Base-by-base conservation (phyloP, 805 yeast species). In the Lipomyces yamadae region DNA sequence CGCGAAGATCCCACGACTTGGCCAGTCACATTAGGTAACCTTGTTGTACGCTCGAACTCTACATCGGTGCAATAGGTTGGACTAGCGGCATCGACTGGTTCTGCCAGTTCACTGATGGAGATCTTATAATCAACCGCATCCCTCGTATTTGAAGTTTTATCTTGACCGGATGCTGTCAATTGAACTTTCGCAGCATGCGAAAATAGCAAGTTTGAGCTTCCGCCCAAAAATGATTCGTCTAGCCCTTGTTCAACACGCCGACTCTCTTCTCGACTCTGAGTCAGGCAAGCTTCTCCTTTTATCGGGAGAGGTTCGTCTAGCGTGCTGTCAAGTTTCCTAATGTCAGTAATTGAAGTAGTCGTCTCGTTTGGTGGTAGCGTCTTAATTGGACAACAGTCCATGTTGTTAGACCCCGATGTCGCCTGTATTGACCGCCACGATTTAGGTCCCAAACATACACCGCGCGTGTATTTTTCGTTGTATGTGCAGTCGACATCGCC, bases 391-490 rank as follows among this genome's bases (percentile, higher is more conserved):
- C 10, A 30, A 11, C 64, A 7, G n/a, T 29, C 34, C 37, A 32
- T 18, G 10, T 29, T 29, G 8, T 2, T 10, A 50, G 32, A 13
- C 32, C 2, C 15, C 1, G 29, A 4, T n/a, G 24, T 32, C 24
- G 60, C 61, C 24, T 1, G 24, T 24, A 24, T 1, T 29, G 60
- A 39, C 10, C 64, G 11, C 39, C 29, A 24, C 60, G n/a, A 50
- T 15, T 48, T 35, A 48, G 53, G 53, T 7, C 24, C 45, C 7
- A 57, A 54, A 58, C n/a, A 30, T 6, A 54, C 34, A 10, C 64
- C 64, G 29, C 64, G 52, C 34, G 63, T 61, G 53, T 61, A 61
- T 48, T 58, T 60, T 15, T 35, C 33, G 15, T 32, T 39, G 34
- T 61, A 61, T 3, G 62, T 32, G 39, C 64, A 61, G 5, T 35